These are phyloP conservation scores for Physcomitrellopsis africana DNA, from an alignment of 225 moss, liverwort and hornwort species.

Conservation along the genomic window DNA sequence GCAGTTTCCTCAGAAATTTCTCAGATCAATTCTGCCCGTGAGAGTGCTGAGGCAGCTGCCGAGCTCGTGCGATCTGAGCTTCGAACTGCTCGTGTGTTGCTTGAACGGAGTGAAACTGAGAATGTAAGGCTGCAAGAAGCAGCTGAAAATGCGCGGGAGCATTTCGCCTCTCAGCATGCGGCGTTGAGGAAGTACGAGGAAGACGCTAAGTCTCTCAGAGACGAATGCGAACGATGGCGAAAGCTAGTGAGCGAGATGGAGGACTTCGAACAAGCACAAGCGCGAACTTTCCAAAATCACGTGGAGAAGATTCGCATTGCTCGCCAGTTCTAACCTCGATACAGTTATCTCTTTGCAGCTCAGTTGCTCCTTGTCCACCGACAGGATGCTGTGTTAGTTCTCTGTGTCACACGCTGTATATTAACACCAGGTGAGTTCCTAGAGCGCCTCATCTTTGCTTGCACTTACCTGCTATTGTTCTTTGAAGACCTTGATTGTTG, in stretches of 20 bases:
- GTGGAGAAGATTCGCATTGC: constrained; percentile 73
- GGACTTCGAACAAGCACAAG: constrained; percentile 74
- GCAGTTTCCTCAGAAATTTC: constrained; percentile 52
- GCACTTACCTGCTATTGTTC: not conserved
- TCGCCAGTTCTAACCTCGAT: constrained; percentile 45
- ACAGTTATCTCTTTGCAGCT: not conserved
- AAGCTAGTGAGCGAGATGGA: constrained; percentile 70
- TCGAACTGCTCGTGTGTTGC: constrained; percentile 65
- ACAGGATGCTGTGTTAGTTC: not conserved
- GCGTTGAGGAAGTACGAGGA: constrained; percentile 79
- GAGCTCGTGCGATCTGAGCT: constrained; percentile 80
- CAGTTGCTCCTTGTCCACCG: not conserved
- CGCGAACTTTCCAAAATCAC: constrained; percentile 66
- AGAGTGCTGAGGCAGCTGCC: constrained; percentile 62
- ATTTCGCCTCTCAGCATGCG: constrained; percentile 65
- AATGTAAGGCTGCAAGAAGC: constrained; percentile 70
- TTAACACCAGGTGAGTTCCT: not conserved
- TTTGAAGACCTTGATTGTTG: not conserved
- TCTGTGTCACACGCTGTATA: not conserved
- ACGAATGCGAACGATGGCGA: constrained; percentile 63
- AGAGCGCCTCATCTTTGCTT: not conserved
- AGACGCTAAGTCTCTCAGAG: constrained; percentile 54
- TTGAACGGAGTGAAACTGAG: constrained; percentile 74
- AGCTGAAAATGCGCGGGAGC: constrained; percentile 74
- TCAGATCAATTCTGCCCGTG: constrained; percentile 56